Conservation (phyloP, 108 stramenopile genomes). For the Skeletonema costatum region DNA sequence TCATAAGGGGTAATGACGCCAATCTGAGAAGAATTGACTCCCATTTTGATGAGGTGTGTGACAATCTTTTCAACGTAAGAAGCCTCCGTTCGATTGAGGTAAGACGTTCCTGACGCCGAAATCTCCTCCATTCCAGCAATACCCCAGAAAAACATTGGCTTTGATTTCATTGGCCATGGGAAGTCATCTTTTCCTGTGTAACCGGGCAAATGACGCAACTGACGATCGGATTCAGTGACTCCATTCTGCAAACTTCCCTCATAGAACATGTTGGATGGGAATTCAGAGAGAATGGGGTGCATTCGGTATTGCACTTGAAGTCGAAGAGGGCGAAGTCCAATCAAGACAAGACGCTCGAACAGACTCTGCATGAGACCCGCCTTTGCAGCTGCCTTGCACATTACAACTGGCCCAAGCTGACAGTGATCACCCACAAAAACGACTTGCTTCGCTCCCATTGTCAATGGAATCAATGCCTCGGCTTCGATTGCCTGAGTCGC, state of each 20-base stretch:
- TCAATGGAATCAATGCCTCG: constrained; percentile 96
- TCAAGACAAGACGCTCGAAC: constrained; percentile 96
- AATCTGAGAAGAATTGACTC: constrained; percentile 90
- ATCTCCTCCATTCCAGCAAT: constrained; percentile 97
- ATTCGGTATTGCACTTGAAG: constrained; percentile 99
- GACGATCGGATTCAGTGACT: constrained; percentile 94
- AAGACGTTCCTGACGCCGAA: constrained; percentile 95
- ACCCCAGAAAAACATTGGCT: constrained; percentile 96
- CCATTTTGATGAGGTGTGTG: constrained; percentile 93
- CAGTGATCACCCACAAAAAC: constrained; percentile 99
- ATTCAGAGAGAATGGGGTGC: constrained; percentile 97
- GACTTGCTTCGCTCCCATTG: constrained; percentile 97
- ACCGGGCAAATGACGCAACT: constrained; percentile 67
- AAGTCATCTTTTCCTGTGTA: constrained; percentile 88
- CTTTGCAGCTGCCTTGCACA: constrained; percentile 97
- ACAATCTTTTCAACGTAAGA: constrained; percentile 96
- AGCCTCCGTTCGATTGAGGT: constrained; percentile 97
- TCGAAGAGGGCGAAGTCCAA: constrained; percentile 95
- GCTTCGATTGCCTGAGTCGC: constrained; percentile 99
- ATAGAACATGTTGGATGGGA: constrained; percentile 99
- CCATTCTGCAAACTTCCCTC: constrained; percentile 98
- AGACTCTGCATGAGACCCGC: constrained; percentile 91
- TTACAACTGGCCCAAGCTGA: constrained; percentile 97
- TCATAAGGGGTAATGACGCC: constrained; percentile 99
- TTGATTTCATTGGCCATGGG: constrained; percentile 90